A percentile compares a stretch with the other conserved stretches of the same genome.
Evolutionary conservation across 2,329 filamentous ascomycete genomes (phyloP).

Genomic region (Metarhizium sp.): DNA sequence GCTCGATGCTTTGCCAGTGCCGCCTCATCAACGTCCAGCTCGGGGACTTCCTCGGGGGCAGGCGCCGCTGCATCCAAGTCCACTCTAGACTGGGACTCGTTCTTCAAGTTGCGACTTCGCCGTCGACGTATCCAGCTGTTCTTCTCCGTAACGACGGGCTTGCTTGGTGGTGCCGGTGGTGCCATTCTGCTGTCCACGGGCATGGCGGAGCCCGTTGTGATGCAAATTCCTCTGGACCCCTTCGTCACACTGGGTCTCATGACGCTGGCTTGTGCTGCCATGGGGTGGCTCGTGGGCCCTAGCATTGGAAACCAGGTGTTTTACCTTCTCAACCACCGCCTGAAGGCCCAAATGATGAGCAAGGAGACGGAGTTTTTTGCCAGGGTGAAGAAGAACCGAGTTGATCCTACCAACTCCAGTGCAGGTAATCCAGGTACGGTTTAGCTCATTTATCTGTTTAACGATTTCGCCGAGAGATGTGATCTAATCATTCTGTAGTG

Average conservation of each 20-base stretch:
- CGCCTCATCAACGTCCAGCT: not conserved
- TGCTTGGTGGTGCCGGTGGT: slow-evolving; percentile 52
- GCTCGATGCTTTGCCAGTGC: slow-evolving; percentile 11
- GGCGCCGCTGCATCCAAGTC: slow-evolving; percentile 3
- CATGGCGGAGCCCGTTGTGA: slow-evolving; percentile 61
- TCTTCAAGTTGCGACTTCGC: slow-evolving; percentile 81
- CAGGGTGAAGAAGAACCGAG: slow-evolving; percentile 82
- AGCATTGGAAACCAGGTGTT: slow-evolving; percentile 74
- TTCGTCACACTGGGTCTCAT: slow-evolving; percentile 76
- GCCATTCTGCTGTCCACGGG: slow-evolving; percentile 59
- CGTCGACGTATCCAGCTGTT: slow-evolving; percentile 75
- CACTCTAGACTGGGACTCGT: slow-evolving; percentile 74
- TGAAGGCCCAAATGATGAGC: slow-evolving; percentile 63
- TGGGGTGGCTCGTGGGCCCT: slow-evolving; percentile 83
- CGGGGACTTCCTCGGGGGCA: not conserved
- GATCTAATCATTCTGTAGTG: slow-evolving; percentile 36
- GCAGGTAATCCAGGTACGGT: slow-evolving; percentile 68
- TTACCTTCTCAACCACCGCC: slow-evolving; percentile 62
- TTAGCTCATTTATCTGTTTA: not conserved
- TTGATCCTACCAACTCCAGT: slow-evolving; percentile 82
- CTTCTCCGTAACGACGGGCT: slow-evolving; percentile 60
- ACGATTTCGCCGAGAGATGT: not conserved
- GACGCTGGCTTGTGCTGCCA: slow-evolving; percentile 64
- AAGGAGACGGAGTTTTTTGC: slow-evolving; percentile 95
- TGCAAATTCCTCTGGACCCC: slow-evolving; percentile 75